Evolutionary conservation across 495 filamentous ascomycete species (phyloP).

Genomic region (Tirmania nivea): DNA sequence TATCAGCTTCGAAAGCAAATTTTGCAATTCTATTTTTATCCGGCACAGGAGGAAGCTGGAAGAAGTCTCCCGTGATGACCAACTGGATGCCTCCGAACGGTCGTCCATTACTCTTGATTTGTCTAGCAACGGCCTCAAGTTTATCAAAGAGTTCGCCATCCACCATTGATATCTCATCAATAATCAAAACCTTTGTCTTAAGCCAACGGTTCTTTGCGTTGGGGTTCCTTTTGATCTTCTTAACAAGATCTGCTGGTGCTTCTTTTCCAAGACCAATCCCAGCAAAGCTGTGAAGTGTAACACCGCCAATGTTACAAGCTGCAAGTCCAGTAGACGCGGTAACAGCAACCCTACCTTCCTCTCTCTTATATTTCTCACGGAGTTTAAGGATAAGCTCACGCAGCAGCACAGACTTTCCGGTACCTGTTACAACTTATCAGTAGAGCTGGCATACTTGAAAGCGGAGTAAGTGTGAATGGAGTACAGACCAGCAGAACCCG

Average conservation of each 20-base stretch:
- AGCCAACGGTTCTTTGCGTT: conserved; percentile 82
- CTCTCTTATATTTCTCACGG: conserved; percentile 46
- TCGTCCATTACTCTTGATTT: conserved; percentile 63
- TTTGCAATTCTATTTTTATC: conserved; percentile 50
- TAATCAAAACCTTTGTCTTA: conserved; percentile 59
- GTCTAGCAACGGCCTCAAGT: conserved; percentile 73
- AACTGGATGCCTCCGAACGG: conserved; percentile 94
- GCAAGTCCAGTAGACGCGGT: conserved; percentile 92
- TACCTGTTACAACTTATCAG: conserved; percentile 22
- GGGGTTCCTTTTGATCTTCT: conserved; percentile 71
- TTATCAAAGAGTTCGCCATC: conserved; percentile 96
- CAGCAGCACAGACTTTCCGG: conserved; percentile 90
- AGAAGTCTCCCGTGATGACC: conserved; percentile 91
- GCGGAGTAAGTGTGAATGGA: not conserved
- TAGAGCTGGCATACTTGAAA: not conserved
- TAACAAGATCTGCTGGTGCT: conserved; percentile 54
- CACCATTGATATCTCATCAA: conserved; percentile 97
- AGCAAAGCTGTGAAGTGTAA: conserved; percentile 86
- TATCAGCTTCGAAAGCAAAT: conserved; percentile 79
- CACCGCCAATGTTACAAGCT: conserved; percentile 88
- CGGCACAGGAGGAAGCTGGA: conserved; percentile 86
- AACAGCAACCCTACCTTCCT: conserved; percentile 67
- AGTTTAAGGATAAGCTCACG: conserved; percentile 67
- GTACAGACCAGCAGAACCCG: conserved; percentile 60
- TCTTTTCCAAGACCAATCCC: conserved; percentile 94